phyloP scores from a whole-genome alignment of 306 rosid genomes.

The Prunus padus region DNA sequence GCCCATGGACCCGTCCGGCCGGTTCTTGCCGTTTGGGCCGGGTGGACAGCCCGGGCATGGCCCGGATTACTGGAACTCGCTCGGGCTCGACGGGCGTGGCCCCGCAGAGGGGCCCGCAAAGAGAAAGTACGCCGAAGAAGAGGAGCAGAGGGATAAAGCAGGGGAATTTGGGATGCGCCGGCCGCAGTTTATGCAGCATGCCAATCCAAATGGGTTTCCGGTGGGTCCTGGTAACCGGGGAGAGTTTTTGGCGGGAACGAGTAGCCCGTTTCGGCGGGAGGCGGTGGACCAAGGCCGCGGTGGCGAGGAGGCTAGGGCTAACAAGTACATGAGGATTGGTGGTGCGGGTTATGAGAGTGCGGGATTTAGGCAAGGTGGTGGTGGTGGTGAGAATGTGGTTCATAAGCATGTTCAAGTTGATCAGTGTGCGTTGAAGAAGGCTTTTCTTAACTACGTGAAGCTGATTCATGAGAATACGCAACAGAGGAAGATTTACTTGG shows the following conservation, averaged over 20 bases:
- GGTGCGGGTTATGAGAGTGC: constrained; percentile 39
- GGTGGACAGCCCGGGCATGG: constrained; percentile 41
- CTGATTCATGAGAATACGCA: constrained; percentile 53
- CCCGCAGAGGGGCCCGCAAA: constrained; percentile 49
- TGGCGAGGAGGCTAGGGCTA: constrained; percentile 48
- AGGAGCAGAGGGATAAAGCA: constrained; percentile 32
- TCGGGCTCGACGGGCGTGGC: constrained; percentile 51
- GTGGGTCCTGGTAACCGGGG: constrained; percentile 26
- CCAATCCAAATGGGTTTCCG: constrained; percentile 47
- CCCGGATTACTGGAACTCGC: constrained; percentile 61
- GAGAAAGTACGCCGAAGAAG: constrained; percentile 60
- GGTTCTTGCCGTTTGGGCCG: constrained; percentile 36
- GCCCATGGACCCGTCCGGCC: constrained; percentile 30
- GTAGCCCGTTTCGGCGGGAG: constrained; percentile 42
- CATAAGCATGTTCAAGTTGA: constrained; percentile 63
- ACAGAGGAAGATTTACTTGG: constrained; percentile 68
- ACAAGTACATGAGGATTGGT: constrained; percentile 55
- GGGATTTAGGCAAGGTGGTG: constrained; percentile 36
- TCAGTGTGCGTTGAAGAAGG: constrained; percentile 62
- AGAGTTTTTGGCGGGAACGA: constrained; percentile 47
- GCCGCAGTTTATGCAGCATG: constrained; percentile 51
- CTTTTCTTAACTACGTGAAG: constrained; percentile 64
- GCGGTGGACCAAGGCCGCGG: not conserved
- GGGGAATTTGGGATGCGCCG: constrained; percentile 55
- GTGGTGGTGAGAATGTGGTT: constrained; percentile 10